Conservation (phyloP, 2,329 filamentous ascomycete species). For the Pestalotiopsis sp. region DNA sequence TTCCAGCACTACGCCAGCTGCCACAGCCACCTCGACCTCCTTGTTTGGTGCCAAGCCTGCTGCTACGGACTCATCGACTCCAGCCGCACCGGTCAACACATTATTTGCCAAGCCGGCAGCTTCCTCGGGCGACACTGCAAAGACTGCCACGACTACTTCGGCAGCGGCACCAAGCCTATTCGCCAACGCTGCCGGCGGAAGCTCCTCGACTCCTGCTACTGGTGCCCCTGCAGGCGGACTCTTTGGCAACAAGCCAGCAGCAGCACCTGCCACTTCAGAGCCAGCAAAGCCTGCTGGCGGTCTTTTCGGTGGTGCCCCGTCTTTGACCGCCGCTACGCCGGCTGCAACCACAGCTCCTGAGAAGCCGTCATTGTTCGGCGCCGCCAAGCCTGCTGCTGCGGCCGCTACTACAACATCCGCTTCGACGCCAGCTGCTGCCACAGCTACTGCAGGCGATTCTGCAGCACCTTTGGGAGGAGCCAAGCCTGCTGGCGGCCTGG, state of each 20-base stretch:
- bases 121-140: not conserved
- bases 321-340: conserved; percentile 16
- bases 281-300: conserved; percentile 28
- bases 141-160: not conserved
- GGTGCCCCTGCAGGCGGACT: conserved; percentile 25
- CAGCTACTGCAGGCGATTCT: conserved; percentile 11
- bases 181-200: conserved; percentile 9
- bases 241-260: conserved; percentile 23
- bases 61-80: conserved; percentile 14
- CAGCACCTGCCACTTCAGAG: conserved; percentile 26
- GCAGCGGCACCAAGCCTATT: conserved; percentile 20
- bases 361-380: conserved; percentile 13
- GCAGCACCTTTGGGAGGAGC: conserved; percentile 33
- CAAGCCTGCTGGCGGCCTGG: conserved; percentile 33
- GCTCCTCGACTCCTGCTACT: conserved; percentile 23
- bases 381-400: conserved; percentile 29
- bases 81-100: conserved; percentile 14
- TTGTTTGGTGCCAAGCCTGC: conserved; percentile 30
- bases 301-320: conserved; percentile 34
- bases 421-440: conserved; percentile 19
- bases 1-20: not conserved
- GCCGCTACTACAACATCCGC: conserved; percentile 8
- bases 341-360: conserved; percentile 17
- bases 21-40: conserved; percentile 13
- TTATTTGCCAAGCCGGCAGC: conserved; percentile 6